Conservation (phyloP, 176 grass and related monocot species). For the Phoenix roebelenii region DNA sequence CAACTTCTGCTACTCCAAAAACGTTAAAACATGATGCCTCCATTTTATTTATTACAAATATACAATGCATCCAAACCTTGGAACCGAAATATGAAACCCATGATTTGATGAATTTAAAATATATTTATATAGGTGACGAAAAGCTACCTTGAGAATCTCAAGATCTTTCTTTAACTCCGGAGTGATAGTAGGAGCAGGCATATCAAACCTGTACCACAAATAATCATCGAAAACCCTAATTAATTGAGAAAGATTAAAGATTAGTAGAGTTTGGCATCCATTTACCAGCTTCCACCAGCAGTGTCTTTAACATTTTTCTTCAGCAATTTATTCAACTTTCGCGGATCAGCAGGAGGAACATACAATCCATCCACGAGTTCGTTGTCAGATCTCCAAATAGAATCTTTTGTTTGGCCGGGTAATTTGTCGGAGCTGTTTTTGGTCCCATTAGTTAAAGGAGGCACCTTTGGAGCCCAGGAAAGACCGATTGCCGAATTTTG, state of each 20-base stretch:
- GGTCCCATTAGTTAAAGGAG: constrained; percentile 18
- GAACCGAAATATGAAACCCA: too few relatives aligned
- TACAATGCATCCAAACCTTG: too few relatives aligned
- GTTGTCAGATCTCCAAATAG: constrained; percentile 33
- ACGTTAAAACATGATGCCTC: too few relatives aligned
- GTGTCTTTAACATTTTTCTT: constrained; percentile 82
- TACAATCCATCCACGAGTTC: constrained; percentile 72
- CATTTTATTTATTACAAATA: too few relatives aligned
- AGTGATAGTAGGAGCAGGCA: constrained; percentile 76
- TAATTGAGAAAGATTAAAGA: too few relatives aligned
- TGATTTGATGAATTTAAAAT: too few relatives aligned
- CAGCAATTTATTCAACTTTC: constrained; percentile 54
- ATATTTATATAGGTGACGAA: neutral
- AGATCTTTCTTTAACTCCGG: constrained; percentile 90
- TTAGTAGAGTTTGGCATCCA: neutral
- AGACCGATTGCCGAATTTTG: constrained; percentile 39
- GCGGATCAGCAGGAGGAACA: constrained; percentile 65
- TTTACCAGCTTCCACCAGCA: constrained; percentile 63
- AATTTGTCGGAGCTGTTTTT: constrained; percentile 19
- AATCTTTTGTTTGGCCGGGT: constrained; percentile 18
- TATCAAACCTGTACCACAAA: constrained; percentile 63
- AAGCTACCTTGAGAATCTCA: constrained; percentile 67
- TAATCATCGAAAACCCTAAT: constrained; percentile 3
- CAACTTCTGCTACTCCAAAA: too few relatives aligned
- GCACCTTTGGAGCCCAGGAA: constrained; percentile 77